Conservation (phyloP, 31 red algal species). For the Bonnemaisonia californica region DNA sequence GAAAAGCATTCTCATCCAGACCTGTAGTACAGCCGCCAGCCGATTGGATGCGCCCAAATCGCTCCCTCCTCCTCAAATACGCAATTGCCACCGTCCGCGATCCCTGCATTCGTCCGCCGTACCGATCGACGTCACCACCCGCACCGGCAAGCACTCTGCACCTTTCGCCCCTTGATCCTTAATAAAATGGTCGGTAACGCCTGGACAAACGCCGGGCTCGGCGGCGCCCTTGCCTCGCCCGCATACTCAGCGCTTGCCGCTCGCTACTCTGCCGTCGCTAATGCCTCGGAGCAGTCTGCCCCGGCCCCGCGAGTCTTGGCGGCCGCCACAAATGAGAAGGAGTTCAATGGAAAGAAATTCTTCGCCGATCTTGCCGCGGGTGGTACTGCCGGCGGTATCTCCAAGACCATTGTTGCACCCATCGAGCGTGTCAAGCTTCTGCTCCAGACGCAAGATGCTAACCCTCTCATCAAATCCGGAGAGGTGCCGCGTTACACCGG, state of each 20-base stretch:
- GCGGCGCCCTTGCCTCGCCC: conserved; percentile 54
- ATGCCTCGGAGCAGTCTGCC: conserved; percentile 30
- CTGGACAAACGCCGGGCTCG: conserved; percentile 57
- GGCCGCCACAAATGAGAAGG: conserved; percentile 69
- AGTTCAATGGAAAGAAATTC: conserved; percentile 84
- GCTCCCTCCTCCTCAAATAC: no score
- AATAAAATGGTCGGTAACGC: conserved; percentile 58
- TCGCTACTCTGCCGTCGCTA: conserved; percentile 17
- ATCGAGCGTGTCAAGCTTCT: conserved; percentile 99
- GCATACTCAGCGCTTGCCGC: conserved; percentile 32
- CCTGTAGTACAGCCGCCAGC: no score
- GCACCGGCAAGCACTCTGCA: no score
- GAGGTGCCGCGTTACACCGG: conserved; percentile 94
- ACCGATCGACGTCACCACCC: no score
- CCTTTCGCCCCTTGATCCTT: no score
- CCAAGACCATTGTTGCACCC: conserved; percentile 96
- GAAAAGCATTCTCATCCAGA: no score
- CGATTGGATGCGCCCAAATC: no score
- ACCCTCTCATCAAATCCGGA: conserved; percentile 89
- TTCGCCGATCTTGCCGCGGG: conserved; percentile 95
- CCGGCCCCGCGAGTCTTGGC: conserved; percentile 54
- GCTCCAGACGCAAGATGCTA: conserved; percentile 94
- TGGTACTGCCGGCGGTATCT: conserved; percentile 94
- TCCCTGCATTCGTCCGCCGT: no score
- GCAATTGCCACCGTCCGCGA: no score